Conservation (phyloP, 371 early-diverging fungal species). For the Mortierella sp. region DNA sequence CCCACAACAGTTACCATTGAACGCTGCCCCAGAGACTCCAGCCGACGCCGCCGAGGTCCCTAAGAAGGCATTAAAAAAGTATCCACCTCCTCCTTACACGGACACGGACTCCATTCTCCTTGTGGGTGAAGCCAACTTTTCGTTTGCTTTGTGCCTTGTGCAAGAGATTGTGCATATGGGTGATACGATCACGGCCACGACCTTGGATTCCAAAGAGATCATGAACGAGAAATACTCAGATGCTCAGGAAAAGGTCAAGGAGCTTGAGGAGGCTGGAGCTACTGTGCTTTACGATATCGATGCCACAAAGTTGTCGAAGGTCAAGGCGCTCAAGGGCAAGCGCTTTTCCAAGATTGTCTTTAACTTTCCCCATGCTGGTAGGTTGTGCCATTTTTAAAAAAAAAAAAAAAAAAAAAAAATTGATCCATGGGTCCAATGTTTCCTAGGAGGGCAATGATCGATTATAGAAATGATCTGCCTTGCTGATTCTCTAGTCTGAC, state of each 20-base stretch:
- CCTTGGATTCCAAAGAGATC: conserved; percentile 76
- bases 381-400: not conserved
- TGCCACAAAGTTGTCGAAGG: conserved; percentile 75
- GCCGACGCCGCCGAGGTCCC: conserved; percentile 25
- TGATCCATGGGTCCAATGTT: too few species aligned
- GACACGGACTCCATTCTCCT: conserved; percentile 66
- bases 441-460: too few species aligned
- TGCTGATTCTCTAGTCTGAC: too few species aligned
- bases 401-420: not conserved
- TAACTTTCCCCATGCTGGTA: conserved; percentile 96
- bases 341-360: conserved; percentile 88
- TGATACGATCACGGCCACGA: conserved; percentile 77
- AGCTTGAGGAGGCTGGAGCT: conserved; percentile 65
- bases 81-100: conserved; percentile 57
- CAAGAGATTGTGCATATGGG: conserved; percentile 63
- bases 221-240: conserved; percentile 82
- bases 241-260: conserved; percentile 71
- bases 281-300: conserved; percentile 84
- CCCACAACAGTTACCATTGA: conserved; percentile 12
- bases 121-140: conserved; percentile 90
- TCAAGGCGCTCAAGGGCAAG: conserved; percentile 64
- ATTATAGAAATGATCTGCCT: too few species aligned
- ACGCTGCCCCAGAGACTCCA: conserved; percentile 7
- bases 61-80: conserved; percentile 34
- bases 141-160: conserved; percentile 79